Base-by-base conservation (phyloP, 1,284 basidiomycete species). In the Trichosporon ovoides region DNA sequence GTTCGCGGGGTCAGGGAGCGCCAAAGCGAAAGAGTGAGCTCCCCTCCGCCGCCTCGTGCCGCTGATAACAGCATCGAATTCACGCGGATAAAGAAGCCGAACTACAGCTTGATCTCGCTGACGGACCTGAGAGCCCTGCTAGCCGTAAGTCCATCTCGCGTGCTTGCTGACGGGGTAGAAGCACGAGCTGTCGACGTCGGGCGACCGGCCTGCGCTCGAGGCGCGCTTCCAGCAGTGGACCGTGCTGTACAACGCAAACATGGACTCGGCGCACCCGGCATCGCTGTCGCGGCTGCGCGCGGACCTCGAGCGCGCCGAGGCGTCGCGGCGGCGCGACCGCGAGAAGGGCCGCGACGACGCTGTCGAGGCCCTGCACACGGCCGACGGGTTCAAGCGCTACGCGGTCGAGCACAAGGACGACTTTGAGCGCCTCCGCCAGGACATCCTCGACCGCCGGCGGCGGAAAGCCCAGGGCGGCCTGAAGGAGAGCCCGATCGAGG, bases 41-140 rank as follows among this genome's bases (percentile, higher is more conserved):
- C 28, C 55, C 33, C 40, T 2, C 5, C 16, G 9, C 9, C 9
- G 19, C 2, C 67, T 66, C 53, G 61, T 67, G 38, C 66, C 35
- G 53, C 61, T 10, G 7, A 22, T 19, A 6, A 1, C 55, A 72
- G 67, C 19, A 55, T 65, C 10, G 65, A 67, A 34, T 63, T 71
- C 64, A 73, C 72, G 46, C 68, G 69, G 24, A 74, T 77, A 40
- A 66, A 64, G 3, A 77, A 77, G 56, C 76, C 76, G 9, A 77
- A 77, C 61, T 77, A 75, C 56, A 52, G 66, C n/a, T 62, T 77
- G 6, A 65, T 69, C 1, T 62, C 60, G 3, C 68, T 69, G 1
- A 62, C 65, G n/a, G 76, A 77, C 7, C 62, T 77, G 5, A 62
- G 70, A 19, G 58, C 52, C 0, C 49, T 74, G 16, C 62, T 74